Conservation (phyloP, 2,329 filamentous ascomycete genomes). For the Hymenoscyphus scutula region DNA sequence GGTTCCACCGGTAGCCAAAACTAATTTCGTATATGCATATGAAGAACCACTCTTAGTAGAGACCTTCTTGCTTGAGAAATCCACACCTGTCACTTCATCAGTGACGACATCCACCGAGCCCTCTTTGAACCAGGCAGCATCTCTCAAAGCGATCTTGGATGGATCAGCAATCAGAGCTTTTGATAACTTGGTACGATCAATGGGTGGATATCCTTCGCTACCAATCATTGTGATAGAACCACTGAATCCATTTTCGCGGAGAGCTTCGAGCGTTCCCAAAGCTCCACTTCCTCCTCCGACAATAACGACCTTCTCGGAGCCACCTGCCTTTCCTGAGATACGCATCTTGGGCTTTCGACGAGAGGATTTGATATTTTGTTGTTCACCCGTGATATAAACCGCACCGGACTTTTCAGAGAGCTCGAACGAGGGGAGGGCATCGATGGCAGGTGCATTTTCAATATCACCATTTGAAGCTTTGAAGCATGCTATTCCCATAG, state of each 20-base stretch:
- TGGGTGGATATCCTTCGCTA: constrained; percentile 79
- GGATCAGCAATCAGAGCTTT: constrained; percentile 85
- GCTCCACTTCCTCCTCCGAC: constrained; percentile 86
- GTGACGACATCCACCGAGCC: constrained; percentile 56
- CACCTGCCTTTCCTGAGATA: constrained; percentile 52
- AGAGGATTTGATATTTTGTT: constrained; percentile 73
- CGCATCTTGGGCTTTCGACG: constrained; percentile 71
- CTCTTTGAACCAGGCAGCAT: constrained; percentile 72
- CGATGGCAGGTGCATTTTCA: constrained; percentile 88
- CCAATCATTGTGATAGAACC: constrained; percentile 81
- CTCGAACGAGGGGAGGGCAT: constrained; percentile 80
- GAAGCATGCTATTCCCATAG: constrained; percentile 71
- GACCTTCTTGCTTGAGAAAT: constrained; percentile 73
- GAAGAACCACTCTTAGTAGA: constrained; percentile 70
- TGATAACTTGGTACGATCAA: constrained; percentile 93
- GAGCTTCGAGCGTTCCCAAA: constrained; percentile 75
- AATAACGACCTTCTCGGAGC: constrained; percentile 69
- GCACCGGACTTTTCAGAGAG: constrained; percentile 76
- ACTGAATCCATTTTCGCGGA: constrained; percentile 77
- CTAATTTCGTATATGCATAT: constrained; percentile 80
- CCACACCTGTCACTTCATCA: constrained; percentile 68
- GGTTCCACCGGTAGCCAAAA: constrained; percentile 83
- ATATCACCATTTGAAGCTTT: constrained; percentile 86
- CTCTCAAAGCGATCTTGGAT: constrained; percentile 73
- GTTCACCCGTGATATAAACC: constrained; percentile 80